Percentiles rank a stretch among this genome's conserved stretches.
These are phyloP conservation scores for Taphrina confusa DNA, from an alignment of 1,139 yeast species.

Conservation along the genomic window DNA sequence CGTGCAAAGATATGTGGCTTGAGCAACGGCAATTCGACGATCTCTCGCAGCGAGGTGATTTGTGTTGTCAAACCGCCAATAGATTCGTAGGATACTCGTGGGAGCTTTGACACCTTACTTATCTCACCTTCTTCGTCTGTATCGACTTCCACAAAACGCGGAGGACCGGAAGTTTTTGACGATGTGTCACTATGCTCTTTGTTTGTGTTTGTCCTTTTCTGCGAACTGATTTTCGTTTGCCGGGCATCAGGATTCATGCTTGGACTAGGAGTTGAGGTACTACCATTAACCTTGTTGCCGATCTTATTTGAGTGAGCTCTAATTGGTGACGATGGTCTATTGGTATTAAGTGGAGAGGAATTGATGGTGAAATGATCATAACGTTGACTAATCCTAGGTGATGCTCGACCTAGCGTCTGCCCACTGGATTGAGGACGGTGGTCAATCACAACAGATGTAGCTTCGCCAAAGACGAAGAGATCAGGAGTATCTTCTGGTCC, in stretches of 20 bases:
- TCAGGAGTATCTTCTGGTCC: constrained; percentile 9
- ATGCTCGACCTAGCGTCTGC: not conserved
- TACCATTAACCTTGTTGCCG: not conserved
- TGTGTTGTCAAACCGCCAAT: constrained; percentile 81
- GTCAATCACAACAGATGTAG: constrained; percentile 1
- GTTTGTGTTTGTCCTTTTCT: constrained; percentile 16
- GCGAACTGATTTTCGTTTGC: constrained; percentile 36
- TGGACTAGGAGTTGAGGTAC: not conserved
- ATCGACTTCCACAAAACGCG: constrained; percentile 38
- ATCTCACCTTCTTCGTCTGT: constrained; percentile 30
- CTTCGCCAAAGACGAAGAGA: constrained; percentile 16
- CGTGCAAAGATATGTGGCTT: constrained; percentile 74
- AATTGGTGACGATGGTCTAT: not conserved
- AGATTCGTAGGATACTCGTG: constrained; percentile 49
- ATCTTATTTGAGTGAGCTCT: not conserved
- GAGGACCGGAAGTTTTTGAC: not conserved
- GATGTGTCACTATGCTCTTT: not conserved
- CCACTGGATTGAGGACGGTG: constrained; percentile 11
- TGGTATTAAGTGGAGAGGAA: not conserved
- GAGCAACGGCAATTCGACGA: constrained; percentile 77
- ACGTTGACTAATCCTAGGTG: not conserved
- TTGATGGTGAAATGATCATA: not conserved
- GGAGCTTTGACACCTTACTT: constrained; percentile 3
- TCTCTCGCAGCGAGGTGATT: constrained; percentile 60
- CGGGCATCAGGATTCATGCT: not conserved